These are phyloP conservation scores for Populus euphratica DNA, from an alignment of 345 rosid genomes.

Conservation along the genomic window DNA sequence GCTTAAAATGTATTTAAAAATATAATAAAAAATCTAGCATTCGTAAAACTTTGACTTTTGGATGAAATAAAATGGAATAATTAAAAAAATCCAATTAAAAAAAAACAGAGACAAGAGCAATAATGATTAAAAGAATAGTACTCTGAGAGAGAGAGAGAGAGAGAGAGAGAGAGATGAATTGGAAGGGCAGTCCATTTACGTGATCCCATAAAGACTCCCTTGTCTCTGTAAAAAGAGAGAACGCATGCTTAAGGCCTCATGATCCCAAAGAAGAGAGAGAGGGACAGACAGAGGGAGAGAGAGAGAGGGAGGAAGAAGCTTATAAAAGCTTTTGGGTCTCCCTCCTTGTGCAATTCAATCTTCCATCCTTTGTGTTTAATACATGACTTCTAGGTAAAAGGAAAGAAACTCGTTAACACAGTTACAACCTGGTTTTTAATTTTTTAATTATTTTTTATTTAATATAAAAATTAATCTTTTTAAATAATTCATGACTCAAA, in stretches of 20 bases:
- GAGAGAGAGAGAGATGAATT: neutral
- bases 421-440: too few relatives aligned
- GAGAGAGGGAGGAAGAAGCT: neutral
- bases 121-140: neutral
- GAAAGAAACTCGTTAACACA: too few relatives aligned
- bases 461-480: too few relatives aligned
- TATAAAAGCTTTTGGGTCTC: neutral
- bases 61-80: too few relatives aligned
- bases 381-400: too few relatives aligned
- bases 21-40: too few relatives aligned
- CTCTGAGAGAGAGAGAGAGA: neutral
- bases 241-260: constrained; percentile 14
- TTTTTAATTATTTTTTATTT: too few relatives aligned
- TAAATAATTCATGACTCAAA: too few relatives aligned
- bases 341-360: neutral
- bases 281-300: neutral
- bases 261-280: neutral
- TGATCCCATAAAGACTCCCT: constrained; percentile 18
- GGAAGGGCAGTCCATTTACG: neutral
- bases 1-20: too few relatives aligned
- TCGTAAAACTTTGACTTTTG: too few relatives aligned
- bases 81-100: too few relatives aligned
- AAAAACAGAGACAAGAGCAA: neutral
- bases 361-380: neutral
- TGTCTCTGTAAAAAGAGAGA: neutral